Percentiles rank a stretch among this genome's conserved stretches.
phyloP scores from a whole-genome alignment of 441 rosid genomes.

The Euphorbia schlechtendalii region DNA sequence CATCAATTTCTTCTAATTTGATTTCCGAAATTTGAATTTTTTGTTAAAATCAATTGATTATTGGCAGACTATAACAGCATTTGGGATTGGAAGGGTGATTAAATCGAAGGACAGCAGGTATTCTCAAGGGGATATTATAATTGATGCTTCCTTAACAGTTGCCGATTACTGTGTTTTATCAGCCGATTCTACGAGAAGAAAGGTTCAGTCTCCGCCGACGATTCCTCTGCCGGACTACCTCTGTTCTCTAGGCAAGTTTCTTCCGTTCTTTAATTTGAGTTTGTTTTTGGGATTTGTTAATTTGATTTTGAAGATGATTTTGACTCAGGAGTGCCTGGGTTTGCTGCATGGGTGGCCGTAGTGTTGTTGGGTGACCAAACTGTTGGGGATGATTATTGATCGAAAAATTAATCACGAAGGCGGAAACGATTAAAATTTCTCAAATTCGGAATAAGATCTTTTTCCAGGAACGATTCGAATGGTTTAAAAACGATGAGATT shows the following conservation, averaged over 20 bases:
- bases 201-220: constrained; percentile 19
- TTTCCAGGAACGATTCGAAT: too few species aligned
- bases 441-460: too few species aligned
- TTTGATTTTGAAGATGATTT: not conserved
- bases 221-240: constrained; percentile 27
- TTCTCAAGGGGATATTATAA: constrained; percentile 25
- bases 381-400: too few species aligned
- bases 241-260: constrained; percentile 26
- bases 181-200: constrained; percentile 14
- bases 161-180: constrained; percentile 31
- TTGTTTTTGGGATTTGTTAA: too few species aligned
- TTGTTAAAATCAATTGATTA: too few species aligned
- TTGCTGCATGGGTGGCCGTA: constrained; percentile 47
- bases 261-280: too few species aligned
- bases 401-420: too few species aligned
- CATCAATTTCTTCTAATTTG: too few species aligned
- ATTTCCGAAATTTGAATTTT: too few species aligned
- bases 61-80: constrained; percentile 23
- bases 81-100: constrained; percentile 35
- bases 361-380: constrained; percentile 34
- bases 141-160: constrained; percentile 16
- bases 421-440: too few species aligned
- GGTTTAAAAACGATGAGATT: too few species aligned
- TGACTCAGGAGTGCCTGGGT: constrained; percentile 32
- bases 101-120: constrained; percentile 26